Conservation (phyloP, 805 yeast species). For the Alloascoidea africana region DNA sequence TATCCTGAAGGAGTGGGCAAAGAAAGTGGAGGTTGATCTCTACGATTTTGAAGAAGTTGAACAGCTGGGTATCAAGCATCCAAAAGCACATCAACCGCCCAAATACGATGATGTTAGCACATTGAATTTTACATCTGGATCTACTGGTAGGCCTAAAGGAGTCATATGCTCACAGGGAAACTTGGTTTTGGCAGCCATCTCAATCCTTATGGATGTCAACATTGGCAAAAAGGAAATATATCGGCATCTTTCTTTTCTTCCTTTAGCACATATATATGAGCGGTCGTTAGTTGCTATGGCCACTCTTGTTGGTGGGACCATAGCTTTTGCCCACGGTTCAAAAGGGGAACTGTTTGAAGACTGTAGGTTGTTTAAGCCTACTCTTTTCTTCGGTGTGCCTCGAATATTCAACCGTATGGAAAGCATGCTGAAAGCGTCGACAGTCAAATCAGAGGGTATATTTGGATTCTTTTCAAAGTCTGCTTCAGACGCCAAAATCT, state of each 20-base stretch:
- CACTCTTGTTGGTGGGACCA: slow-evolving; percentile 29
- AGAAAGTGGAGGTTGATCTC: slow-evolving; percentile 18
- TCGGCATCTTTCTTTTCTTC: slow-evolving; percentile 22
- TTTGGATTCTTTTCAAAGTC: slow-evolving; percentile 24
- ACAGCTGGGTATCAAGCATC: slow-evolving; percentile 27
- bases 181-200: slow-evolving; percentile 36
- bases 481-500: slow-evolving; percentile 26
- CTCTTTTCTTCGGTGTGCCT: slow-evolving; percentile 44
- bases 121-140: slow-evolving; percentile 61
- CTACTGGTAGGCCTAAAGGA: slow-evolving; percentile 67
- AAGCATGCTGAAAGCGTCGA: slow-evolving; percentile 37
- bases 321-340: slow-evolving; percentile 42
- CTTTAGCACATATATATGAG: slow-evolving; percentile 45
- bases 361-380: slow-evolving; percentile 37
- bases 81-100: slow-evolving; percentile 32
- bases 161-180: slow-evolving; percentile 40
- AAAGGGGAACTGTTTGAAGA: slow-evolving; percentile 44
- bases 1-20: slow-evolving; percentile 8
- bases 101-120: slow-evolving; percentile 38
- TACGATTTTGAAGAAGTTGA: slow-evolving; percentile 25
- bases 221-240: slow-evolving; percentile 14
- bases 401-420: slow-evolving; percentile 49
- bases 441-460: slow-evolving; percentile 26
- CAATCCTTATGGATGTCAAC: slow-evolving; percentile 27
- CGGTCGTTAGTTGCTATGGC: slow-evolving; percentile 31